A percentile compares a stretch with the other conserved stretches of the same genome.
Evolutionary conservation across 306 rosid genomes (phyloP).

Genomic region (Coriaria nepalensis): DNA sequence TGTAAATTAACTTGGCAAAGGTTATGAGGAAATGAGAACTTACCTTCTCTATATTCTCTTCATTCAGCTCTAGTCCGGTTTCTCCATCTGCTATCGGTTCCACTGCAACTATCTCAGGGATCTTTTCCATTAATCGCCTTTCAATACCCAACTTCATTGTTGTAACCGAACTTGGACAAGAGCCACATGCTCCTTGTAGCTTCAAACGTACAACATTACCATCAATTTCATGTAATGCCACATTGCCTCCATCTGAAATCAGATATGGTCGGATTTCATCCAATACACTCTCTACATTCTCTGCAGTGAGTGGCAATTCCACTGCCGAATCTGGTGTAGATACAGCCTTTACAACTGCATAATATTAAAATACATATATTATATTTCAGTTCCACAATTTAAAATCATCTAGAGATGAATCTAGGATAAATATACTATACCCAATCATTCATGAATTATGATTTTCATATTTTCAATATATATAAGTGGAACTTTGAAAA

Average conservation of each 20-base stretch:
- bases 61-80: constrained; percentile 77
- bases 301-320: constrained; percentile 74
- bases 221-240: constrained; percentile 79
- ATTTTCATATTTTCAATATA: no score
- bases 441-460: no score
- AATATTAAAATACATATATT: constrained; percentile 4
- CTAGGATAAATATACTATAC: neutral
- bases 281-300: constrained; percentile 64
- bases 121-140: constrained; percentile 84
- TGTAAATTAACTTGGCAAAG: neutral
- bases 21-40: constrained; percentile 9
- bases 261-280: constrained; percentile 84
- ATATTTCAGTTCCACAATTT: constrained; percentile 4
- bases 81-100: constrained; percentile 78
- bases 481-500: no score
- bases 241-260: constrained; percentile 84
- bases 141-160: constrained; percentile 98
- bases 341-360: constrained; percentile 55
- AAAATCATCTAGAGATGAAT: neutral
- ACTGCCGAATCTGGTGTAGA: constrained; percentile 66
- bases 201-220: constrained; percentile 85
- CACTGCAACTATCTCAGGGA: constrained; percentile 87
- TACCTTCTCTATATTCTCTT: constrained; percentile 84
- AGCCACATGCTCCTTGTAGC: constrained; percentile 97
- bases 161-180: constrained; percentile 83